Conservation (phyloP, 306 rosid genomes). For the Quillaja saponaria region DNA sequence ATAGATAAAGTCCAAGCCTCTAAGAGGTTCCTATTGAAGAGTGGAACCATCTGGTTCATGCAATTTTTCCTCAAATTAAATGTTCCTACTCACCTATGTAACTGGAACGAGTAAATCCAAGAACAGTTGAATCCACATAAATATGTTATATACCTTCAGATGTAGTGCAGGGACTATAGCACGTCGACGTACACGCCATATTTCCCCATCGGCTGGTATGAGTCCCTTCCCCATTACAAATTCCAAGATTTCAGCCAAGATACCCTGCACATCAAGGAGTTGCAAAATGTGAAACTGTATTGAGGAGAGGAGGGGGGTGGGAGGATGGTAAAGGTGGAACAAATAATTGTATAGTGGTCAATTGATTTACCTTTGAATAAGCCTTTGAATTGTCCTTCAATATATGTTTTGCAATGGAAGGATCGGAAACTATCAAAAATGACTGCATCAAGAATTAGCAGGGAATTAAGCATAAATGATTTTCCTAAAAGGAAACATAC, state of each 20-base stretch:
- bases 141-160: conserved; percentile 53
- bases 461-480: conserved; percentile 5
- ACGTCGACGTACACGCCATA: conserved; percentile 88
- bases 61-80: conserved; percentile 1
- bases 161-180: conserved; percentile 94
- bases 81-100: conserved; percentile 10
- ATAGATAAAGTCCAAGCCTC: no score
- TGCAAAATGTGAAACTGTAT: conserved; percentile 8
- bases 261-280: conserved; percentile 64
- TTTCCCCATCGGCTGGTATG: conserved; percentile 97
- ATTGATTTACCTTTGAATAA: conserved; percentile 76
- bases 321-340: conserved; percentile 3
- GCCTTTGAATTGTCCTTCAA: conserved; percentile 87
- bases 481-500: background rate
- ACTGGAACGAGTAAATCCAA: conserved; percentile 25
- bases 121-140: conserved; percentile 4
- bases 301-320: conserved; percentile 10
- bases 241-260: conserved; percentile 93
- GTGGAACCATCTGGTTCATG: conserved; percentile 9
- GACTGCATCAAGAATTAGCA: conserved; percentile 62
- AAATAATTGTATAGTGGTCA: background rate
- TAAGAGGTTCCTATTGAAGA: conserved; percentile 18
- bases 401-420: conserved; percentile 84
- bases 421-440: conserved; percentile 91
- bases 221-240: conserved; percentile 99